Base-by-base conservation (phyloP, 257 asterid genomes). In the Petrea volubilis region DNA sequence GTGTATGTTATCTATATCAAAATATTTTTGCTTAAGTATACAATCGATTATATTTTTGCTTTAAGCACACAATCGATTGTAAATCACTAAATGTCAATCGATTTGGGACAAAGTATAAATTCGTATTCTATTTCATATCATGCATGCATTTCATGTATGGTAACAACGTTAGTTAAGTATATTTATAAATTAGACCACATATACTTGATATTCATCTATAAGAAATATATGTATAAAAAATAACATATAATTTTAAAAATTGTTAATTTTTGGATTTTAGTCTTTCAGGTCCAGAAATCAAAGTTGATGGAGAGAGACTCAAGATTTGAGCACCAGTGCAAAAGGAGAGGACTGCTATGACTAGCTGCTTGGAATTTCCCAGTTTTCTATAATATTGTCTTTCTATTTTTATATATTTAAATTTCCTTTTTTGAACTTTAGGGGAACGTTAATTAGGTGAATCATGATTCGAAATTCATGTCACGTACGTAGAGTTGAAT, bases 281-380 rank as follows among this genome's bases (percentile, higher is more conserved):
- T 10, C 60, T 80, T 82, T 14, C 80, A 82, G 90, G 87, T 70
- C 70, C 60, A 61, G 21, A 41, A 58, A 73, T 64, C 21, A 59
- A 73, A 80, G 79, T 70, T 59, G 74, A 67, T 38, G 76, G 17
- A 33, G 85, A 78, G 86, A 85, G 87, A 85, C 78, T 80, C 83
- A 63, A 76, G 84, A 82, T 58, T 70, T 68, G 78, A 59, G 57
- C 55, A 62, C 34, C 0, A 43, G 55, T 51, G 62, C 71, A 56
- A 49, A 72, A 38, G 67, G 68, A 75, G 73, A 36, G 65, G 74
- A 76, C 18, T 68, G 51, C 40, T 44, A 68, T 44, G 60, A 64
- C 71, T 71, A 51, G 64, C 78, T 63, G 72, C 78, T 67, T 72
- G 27, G 67, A 52, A 68, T 77, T 78, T 72, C 68, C 59, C 64